A percentile compares a stretch with the other conserved stretches of the same genome.
These are phyloP conservation scores for Pelargonium nanum DNA, from an alignment of 345 rosid species.

Conservation along the genomic window DNA sequence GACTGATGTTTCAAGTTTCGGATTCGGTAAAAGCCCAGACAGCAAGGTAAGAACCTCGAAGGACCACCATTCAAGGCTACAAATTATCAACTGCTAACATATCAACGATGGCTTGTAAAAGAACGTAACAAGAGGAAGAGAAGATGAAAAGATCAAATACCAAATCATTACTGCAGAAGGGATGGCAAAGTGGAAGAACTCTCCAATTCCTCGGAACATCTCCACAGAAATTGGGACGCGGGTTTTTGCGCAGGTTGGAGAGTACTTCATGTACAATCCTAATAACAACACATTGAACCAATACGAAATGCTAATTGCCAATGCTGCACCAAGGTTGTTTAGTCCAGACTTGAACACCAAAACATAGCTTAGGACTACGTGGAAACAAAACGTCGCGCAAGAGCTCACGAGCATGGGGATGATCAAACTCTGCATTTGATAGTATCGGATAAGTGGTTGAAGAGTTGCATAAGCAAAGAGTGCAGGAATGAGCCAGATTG, in stretches of 20 bases:
- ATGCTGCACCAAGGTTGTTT: no score
- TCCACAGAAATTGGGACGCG: conserved; percentile 11
- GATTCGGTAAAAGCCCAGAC: conserved; percentile 48
- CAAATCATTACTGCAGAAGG: conserved; percentile 49
- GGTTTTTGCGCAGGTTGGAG: conserved; percentile 29
- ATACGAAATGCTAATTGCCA: no score
- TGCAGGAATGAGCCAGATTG: conserved; percentile 30
- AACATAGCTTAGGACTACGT: conserved; percentile 32
- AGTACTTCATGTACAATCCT: conserved; percentile 20
- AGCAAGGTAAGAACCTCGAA: conserved; percentile 40
- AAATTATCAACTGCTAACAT: conserved; percentile 3
- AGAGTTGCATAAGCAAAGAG: conserved; percentile 34
- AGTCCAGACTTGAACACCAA: conserved; percentile 26
- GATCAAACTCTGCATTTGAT: conserved; percentile 33
- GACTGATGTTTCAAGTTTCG: conserved; percentile 52
- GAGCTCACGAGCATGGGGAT: conserved; percentile 32
- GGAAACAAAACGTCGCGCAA: conserved; percentile 19
- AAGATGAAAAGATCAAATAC: conserved; percentile 8
- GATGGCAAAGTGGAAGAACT: conserved; percentile 28
- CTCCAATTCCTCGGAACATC: conserved; percentile 17
- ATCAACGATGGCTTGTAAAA: not conserved
- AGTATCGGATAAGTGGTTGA: conserved; percentile 30
- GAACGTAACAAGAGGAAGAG: not conserved
- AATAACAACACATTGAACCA: no score
- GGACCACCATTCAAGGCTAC: conserved; percentile 65